Percentiles rank a stretch among this genome's conserved stretches.
phyloP scores from a whole-genome alignment of 148 eudicot species.

The Rhododendron vialii region DNA sequence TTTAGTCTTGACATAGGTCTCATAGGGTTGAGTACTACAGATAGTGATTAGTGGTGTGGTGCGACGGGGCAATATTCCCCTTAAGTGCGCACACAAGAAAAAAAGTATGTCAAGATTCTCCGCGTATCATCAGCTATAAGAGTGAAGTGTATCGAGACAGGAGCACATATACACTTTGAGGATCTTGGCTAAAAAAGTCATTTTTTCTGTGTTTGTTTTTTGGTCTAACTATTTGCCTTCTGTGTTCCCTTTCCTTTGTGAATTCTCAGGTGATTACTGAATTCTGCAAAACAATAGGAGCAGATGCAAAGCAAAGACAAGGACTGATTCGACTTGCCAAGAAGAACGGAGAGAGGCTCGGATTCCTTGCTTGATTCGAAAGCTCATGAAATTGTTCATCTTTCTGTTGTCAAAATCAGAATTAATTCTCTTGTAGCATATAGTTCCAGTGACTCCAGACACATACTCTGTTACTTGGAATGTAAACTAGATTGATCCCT shows the following conservation, averaged over 20 bases:
- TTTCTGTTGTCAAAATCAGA: not conserved
- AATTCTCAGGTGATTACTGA: conserved; percentile 72
- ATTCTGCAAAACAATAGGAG: conserved; percentile 96
- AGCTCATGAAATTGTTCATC: not conserved
- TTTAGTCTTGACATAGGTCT: no score
- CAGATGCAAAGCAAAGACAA: conserved; percentile 87
- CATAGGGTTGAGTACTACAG: no score
- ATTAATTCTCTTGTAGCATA: not conserved
- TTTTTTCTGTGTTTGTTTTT: not conserved
- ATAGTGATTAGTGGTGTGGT: no score
- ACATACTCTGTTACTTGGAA: not conserved
- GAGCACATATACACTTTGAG: not conserved
- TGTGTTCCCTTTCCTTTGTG: not conserved
- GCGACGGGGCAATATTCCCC: no score
- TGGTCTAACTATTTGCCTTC: not conserved
- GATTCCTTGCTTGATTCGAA: conserved; percentile 28
- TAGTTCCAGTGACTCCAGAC: not conserved
- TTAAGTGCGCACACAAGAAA: no score
- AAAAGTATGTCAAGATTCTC: no score
- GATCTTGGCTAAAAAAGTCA: not conserved
- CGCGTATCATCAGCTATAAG: no score
- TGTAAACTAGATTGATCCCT: not conserved
- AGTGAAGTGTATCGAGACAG: no score
- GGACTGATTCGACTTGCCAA: conserved; percentile 87
- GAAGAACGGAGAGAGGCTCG: conserved; percentile 87